phyloP scores from a whole-genome alignment of 2,329 filamentous ascomycete species.

The Xylariaceae sp. region DNA sequence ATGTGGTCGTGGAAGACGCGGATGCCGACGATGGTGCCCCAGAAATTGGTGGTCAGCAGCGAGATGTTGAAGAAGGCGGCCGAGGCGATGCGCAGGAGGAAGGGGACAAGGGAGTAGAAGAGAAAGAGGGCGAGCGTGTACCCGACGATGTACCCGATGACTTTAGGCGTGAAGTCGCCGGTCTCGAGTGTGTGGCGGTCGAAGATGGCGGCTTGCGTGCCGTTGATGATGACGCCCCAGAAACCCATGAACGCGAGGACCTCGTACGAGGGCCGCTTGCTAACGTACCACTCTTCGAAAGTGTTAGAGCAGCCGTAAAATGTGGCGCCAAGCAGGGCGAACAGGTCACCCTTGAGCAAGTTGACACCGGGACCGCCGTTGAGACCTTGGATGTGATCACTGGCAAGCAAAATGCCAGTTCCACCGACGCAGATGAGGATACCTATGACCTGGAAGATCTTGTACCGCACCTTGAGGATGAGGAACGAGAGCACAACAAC shows the following conservation, averaged over 20 bases:
- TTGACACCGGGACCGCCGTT: conserved; percentile 67
- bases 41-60: conserved; percentile 91
- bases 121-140: conserved; percentile 79
- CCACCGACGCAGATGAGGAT: conserved; percentile 90
- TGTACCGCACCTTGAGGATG: conserved; percentile 85
- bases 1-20: conserved; percentile 76
- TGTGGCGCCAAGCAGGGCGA: conserved; percentile 82
- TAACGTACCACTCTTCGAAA: conserved; percentile 91
- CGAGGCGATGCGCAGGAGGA: conserved; percentile 83
- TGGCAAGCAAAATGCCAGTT: conserved; percentile 79
- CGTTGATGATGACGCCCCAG: conserved; percentile 88
- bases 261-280: conserved; percentile 82
- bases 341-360: conserved; percentile 86
- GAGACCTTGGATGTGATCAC: conserved; percentile 76
- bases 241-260: conserved; percentile 87
- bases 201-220: conserved; percentile 85
- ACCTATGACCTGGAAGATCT: conserved; percentile 75
- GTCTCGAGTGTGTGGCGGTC: conserved; percentile 69
- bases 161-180: conserved; percentile 60
- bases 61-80: conserved; percentile 98
- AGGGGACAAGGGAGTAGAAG: conserved; percentile 84
- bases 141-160: conserved; percentile 81
- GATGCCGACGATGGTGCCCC: conserved; percentile 90
- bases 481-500: conserved; percentile 82
- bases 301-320: conserved; percentile 91